A percentile compares a stretch with the other conserved stretches of the same genome.
These are phyloP conservation scores for Bruguiera hainesii DNA, from an alignment of 441 rosid species.

Conservation along the genomic window DNA sequence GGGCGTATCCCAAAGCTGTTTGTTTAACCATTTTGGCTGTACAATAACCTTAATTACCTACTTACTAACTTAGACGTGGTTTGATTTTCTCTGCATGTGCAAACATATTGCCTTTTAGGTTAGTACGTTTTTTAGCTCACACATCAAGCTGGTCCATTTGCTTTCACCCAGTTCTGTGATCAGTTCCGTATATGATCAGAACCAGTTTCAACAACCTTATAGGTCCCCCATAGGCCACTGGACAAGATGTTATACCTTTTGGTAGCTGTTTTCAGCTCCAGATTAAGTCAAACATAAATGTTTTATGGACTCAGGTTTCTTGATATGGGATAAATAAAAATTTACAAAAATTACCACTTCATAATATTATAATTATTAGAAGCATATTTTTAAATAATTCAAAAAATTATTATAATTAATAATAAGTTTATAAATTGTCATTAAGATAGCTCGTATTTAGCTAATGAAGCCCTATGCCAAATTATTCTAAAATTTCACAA, in stretches of 20 bases:
- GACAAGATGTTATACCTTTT: conserved; percentile 16
- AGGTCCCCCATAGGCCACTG: not conserved
- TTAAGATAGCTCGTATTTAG: too few relatives aligned
- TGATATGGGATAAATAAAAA: too few relatives aligned
- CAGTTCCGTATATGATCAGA: not conserved
- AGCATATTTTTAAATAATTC: too few relatives aligned
- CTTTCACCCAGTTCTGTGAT: not conserved
- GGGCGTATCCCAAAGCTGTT: not conserved
- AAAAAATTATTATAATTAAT: too few relatives aligned
- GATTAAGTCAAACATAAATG: conserved; percentile 4
- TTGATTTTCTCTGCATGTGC: not conserved
- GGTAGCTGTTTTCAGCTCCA: conserved; percentile 1
- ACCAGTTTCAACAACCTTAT: conserved; percentile 6
- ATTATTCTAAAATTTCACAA: conserved; percentile 18
- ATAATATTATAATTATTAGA: too few relatives aligned
- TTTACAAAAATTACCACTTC: too few relatives aligned
- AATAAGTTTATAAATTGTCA: too few relatives aligned
- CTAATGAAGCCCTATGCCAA: not conserved
- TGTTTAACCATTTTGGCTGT: too few relatives aligned
- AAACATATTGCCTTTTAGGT: conserved; percentile 10
- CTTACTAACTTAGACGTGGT: too few relatives aligned
- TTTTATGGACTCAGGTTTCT: too few relatives aligned
- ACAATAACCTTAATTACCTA: too few relatives aligned
- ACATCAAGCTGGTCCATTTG: not conserved
- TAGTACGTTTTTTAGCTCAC: not conserved